Base-by-base conservation (phyloP, 139 green algal genomes). In the Tetraselmis chui region DNA sequence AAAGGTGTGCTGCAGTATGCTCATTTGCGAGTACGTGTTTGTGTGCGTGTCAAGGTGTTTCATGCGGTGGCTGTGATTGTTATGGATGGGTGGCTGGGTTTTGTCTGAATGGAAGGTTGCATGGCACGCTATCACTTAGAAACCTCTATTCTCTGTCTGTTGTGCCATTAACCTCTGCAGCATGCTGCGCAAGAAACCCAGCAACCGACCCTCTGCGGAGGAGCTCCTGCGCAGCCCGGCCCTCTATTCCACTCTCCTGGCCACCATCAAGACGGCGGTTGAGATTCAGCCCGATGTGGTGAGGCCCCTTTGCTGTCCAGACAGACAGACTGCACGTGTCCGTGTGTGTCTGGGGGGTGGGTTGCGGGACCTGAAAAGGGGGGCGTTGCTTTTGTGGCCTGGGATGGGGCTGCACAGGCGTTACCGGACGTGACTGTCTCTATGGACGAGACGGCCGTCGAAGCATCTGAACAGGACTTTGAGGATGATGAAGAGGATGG, bases 131-230 rank as follows among this genome's bases (percentile, higher is more conserved):
- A 26, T 23, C 76, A 28, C 28, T 26, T 29, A 59, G 24, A 25
- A 25, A 45, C 28, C 1, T 1, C 76, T 30, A 11, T 11, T 1
- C 58, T 59, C 59, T 27, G 28, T 75, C 1, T 22, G 1, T 58
- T 1, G 28, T 59, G n/a, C 25, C 67, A 31, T 27, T 23, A 29
- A 24, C 29, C 45, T 25, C 11, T 1, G 59, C 84, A 90, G 86
- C 30, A 92, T 92, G 89, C 83, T 92, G 28, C n/a, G 77, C 11
- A 90, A 90, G 83, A 83, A 89, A 29, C 85, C 89, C 2, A 76
- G 58, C 18, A 74, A 84, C 22, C 83, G 89, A 26, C 86, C 89
- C 23, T 59, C 78, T 1, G 83, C 88, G 2, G 76, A 88, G 31
- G 80, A 89, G 32, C 78, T 91, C 0, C 84, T 91, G 79, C 32